These are phyloP conservation scores for Starmera quercuum DNA, from an alignment of 805 yeast genomes.

Conservation along the genomic window DNA sequence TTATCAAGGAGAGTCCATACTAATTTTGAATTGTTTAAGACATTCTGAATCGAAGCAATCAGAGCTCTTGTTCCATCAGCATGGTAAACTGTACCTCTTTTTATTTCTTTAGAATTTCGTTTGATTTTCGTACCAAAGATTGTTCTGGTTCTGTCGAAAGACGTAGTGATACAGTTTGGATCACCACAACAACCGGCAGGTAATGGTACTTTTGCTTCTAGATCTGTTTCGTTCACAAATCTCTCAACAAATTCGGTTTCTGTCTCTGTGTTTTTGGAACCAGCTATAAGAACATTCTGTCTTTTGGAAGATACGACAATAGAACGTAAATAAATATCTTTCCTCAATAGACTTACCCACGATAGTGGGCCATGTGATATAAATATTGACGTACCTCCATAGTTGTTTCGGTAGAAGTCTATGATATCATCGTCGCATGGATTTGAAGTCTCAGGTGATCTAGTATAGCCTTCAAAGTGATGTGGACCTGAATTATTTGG, in stretches of 20 bases:
- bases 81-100: too few species aligned
- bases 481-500: too few species aligned
- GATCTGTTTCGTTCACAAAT: conserved; percentile 4
- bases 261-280: not conserved
- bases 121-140: too few species aligned
- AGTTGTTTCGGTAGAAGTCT: conserved; percentile 8
- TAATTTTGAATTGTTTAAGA: conserved; percentile 11
- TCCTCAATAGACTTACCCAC: conserved; percentile 17
- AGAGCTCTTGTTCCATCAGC: not conserved
- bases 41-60: conserved; percentile 1
- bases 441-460: not conserved
- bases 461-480: not conserved
- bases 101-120: too few species aligned
- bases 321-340: conserved; percentile 16
- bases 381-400: conserved; percentile 4
- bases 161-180: too few species aligned
- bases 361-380: conserved; percentile 15
- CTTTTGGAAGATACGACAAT: conserved; percentile 5
- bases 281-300: not conserved
- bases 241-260: conserved; percentile 1
- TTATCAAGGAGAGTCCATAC: conserved; percentile 18
- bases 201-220: not conserved
- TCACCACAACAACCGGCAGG: too few species aligned
- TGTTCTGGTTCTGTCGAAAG: too few species aligned
- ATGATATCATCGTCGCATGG: conserved; percentile 2